These are phyloP conservation scores for Aspergillus cavernicola DNA, from an alignment of 495 filamentous ascomycete genomes.

Conservation along the genomic window DNA sequence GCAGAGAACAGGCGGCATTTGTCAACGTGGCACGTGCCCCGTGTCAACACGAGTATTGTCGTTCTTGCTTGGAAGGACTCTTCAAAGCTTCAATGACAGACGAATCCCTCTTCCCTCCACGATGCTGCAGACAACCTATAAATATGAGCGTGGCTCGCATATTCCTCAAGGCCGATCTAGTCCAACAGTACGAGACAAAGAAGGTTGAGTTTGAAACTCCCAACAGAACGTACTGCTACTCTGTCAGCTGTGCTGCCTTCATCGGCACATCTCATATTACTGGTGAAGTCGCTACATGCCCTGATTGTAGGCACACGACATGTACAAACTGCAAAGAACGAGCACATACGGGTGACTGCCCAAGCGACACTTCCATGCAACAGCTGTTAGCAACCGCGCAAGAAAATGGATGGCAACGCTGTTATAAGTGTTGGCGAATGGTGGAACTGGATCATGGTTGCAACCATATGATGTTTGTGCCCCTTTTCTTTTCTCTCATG, in stretches of 20 bases:
- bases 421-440: slow-evolving; percentile 31
- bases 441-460: slow-evolving; percentile 44
- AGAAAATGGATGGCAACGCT: slow-evolving; percentile 41
- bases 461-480: slow-evolving; percentile 41
- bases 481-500: slow-evolving; percentile 3
- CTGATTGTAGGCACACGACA: slow-evolving; percentile 33
- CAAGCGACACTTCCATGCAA: slow-evolving; percentile 31
- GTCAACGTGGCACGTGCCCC: slow-evolving; percentile 11
- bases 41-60: slow-evolving; percentile 46
- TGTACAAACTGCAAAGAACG: slow-evolving; percentile 46
- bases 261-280: slow-evolving; percentile 30
- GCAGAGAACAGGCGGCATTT: slow-evolving; percentile 11
- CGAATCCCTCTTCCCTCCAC: slow-evolving; percentile 50
- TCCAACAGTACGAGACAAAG: slow-evolving; percentile 34
- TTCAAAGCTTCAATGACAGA: slow-evolving; percentile 40
- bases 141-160: slow-evolving; percentile 24
- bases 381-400: slow-evolving; percentile 31
- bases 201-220: slow-evolving; percentile 41
- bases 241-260: slow-evolving; percentile 40
- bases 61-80: slow-evolving; percentile 35
- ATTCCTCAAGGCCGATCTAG: slow-evolving; percentile 27
- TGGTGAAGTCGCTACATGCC: slow-evolving; percentile 37
- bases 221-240: slow-evolving; percentile 48
- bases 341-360: slow-evolving; percentile 41
- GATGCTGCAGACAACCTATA: slow-evolving; percentile 46